These are phyloP conservation scores for Globisporangium acanthophoron DNA, from an alignment of 352 stramenopile species.

Conservation along the genomic window DNA sequence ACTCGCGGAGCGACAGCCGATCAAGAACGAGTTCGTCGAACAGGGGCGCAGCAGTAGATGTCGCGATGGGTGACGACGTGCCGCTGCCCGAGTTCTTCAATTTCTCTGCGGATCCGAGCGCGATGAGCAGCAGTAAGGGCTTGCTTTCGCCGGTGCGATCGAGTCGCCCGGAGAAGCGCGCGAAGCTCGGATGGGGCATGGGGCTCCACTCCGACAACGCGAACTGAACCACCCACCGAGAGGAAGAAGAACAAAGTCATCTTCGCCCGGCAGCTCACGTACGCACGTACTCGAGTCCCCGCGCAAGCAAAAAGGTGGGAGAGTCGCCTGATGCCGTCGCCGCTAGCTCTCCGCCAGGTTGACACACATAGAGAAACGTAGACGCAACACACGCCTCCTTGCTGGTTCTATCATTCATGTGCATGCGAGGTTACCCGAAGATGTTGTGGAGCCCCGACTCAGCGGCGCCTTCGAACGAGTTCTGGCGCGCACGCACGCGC, in stretches of 20 bases:
- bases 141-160: neutral
- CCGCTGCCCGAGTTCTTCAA: conserved; percentile 44
- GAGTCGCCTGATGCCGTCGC: too few species aligned
- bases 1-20: conserved; percentile 2
- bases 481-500: conserved; percentile 38
- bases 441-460: conserved; percentile 48
- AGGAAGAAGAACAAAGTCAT: neutral
- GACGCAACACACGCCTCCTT: too few species aligned
- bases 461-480: conserved; percentile 50
- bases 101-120: conserved; percentile 14
- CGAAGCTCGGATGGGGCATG: conserved; percentile 81
- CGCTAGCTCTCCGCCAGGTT: too few species aligned
- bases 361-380: neutral
- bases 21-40: neutral
- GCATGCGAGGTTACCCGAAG: conserved; percentile 20
- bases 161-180: conserved; percentile 28
- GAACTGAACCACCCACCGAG: neutral
- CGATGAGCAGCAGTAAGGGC: conserved; percentile 4
- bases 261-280: neutral
- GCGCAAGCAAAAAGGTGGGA: too few species aligned
- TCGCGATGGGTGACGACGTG: conserved; percentile 39
- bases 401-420: neutral
- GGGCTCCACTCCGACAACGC: conserved; percentile 31
- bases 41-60: conserved; percentile 2
- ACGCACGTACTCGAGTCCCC: too few species aligned